Evolutionary conservation across 371 early-diverging fungal genomes (phyloP).

Genomic region (Actinomortierella ambigua): DNA sequence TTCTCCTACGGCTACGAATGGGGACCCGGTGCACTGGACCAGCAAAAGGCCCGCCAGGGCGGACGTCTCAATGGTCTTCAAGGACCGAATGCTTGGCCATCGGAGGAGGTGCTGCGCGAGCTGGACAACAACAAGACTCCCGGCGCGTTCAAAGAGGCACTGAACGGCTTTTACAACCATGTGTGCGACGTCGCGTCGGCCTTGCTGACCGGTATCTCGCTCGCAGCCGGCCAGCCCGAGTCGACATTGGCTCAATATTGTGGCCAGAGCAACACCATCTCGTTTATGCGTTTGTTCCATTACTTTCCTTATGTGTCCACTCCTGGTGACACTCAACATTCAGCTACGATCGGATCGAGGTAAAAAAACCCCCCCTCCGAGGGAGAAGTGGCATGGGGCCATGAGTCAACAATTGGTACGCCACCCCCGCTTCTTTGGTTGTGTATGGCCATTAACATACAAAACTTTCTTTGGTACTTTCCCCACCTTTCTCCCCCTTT

Average conservation of each 20-base stretch:
- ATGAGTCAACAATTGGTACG: no score
- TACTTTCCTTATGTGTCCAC: slow-evolving; percentile 48
- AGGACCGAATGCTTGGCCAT: slow-evolving; percentile 58
- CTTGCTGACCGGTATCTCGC: slow-evolving; percentile 39
- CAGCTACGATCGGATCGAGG: slow-evolving; percentile 34
- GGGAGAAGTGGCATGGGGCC: no score
- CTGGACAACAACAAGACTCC: slow-evolving; percentile 19
- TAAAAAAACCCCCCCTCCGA: slow-evolving; percentile 20
- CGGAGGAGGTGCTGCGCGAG: slow-evolving; percentile 11
- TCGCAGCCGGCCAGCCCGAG: slow-evolving; percentile 30
- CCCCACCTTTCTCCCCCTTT: neutral
- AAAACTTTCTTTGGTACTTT: neutral
- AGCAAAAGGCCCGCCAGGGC: neutral
- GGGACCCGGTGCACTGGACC: slow-evolving; percentile 15
- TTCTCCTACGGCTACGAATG: slow-evolving; percentile 58
- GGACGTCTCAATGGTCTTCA: slow-evolving; percentile 47
- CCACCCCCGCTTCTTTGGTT: no score
- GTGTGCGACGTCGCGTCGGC: slow-evolving; percentile 46
- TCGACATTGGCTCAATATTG: slow-evolving; percentile 40
- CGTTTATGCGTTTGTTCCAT: slow-evolving; percentile 56
- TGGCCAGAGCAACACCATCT: slow-evolving; percentile 51
- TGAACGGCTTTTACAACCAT: slow-evolving; percentile 44
- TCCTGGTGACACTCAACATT: slow-evolving; percentile 13
- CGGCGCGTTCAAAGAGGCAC: slow-evolving; percentile 20
- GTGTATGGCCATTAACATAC: no score